Conservation (phyloP, 108 stramenopile genomes). For the Pseudonitzschia multistriata region DNA sequence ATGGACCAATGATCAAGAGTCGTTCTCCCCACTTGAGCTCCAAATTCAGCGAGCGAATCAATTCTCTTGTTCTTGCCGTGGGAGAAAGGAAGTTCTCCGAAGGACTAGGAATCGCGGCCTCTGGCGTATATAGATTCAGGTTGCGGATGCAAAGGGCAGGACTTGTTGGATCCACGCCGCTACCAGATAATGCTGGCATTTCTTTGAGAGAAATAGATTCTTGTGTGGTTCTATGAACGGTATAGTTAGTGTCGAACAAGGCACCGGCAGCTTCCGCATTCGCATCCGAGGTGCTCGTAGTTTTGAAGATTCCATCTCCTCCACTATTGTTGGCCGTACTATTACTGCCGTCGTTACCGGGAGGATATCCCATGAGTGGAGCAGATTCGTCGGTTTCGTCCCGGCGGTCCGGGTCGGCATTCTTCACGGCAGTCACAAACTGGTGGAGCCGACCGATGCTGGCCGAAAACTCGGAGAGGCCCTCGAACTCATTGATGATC, state of each 20-base stretch:
- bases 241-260: not conserved
- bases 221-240: not conserved
- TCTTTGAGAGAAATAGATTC: not conserved
- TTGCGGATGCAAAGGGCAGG: slow-evolving; percentile 36
- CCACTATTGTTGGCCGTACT: not conserved
- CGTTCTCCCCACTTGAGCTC: slow-evolving; percentile 43
- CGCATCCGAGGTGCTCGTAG: too few species aligned
- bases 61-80: slow-evolving; percentile 14
- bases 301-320: not conserved
- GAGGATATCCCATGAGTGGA: not conserved
- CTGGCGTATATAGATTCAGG: slow-evolving; percentile 50
- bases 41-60: slow-evolving; percentile 50
- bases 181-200: not conserved
- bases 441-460: slow-evolving; percentile 75
- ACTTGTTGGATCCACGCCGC: not conserved
- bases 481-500: slow-evolving; percentile 87
- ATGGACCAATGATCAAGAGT: slow-evolving; percentile 67
- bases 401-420: slow-evolving; percentile 9
- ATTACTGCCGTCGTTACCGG: not conserved
- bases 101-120: not conserved
- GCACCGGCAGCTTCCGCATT: not conserved
- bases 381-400: not conserved
- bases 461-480: slow-evolving; percentile 74
- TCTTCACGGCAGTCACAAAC: slow-evolving; percentile 9
- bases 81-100: not conserved